Evolutionary conservation across 345 rosid species (phyloP), one percentile per base, ranked within the genome.

Genomic region (Lepidium africanum): DNA sequence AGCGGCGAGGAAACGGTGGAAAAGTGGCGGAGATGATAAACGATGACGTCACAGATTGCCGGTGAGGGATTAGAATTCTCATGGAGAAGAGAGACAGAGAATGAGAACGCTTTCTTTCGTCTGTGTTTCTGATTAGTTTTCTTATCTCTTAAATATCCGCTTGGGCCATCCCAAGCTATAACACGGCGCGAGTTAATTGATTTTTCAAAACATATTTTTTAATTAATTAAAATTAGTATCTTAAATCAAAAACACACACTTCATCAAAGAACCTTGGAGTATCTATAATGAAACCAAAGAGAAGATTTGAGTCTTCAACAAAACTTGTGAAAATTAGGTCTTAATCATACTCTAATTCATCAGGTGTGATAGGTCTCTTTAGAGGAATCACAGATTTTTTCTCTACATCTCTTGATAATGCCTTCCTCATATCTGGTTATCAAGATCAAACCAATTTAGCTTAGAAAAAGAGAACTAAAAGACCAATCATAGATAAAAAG

Each of bases 361-460:
- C 91, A 1, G 97, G 97, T 64, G 96, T 83, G 50, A 89, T 75
- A 0, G 96, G 96, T 41, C 92, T 85, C 75, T 91, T 94, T 46
- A 87, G 96, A 74, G 97, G 99, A 45, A 89, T 74, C 40, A 89
- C 77, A 14, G 96, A 87, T 67, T 87, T 95, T 84, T 91, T 95
- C 64, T 86, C 96, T 16, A 87, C 84, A 57, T 95, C 96, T 62
- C 86, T 79, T 43, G 97, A 86, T 63, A 89, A 78, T 11, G 97
- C 97, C 80, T 95, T 95, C 82, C 98, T 89, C 96, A 85, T 95
- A 81, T 91, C 96, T 95, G 83, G 55, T 71, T 11, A 19, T 25
- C 14, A 15, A 33, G 33, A 74, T 39, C 50, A 70, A 39, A 54
- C 32, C 32, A 48, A 56, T 15, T 47, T 7, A 27, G 64, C 36